Conservation (phyloP, 2,329 filamentous ascomycete species). For the Penicillium sumatraense region DNA sequence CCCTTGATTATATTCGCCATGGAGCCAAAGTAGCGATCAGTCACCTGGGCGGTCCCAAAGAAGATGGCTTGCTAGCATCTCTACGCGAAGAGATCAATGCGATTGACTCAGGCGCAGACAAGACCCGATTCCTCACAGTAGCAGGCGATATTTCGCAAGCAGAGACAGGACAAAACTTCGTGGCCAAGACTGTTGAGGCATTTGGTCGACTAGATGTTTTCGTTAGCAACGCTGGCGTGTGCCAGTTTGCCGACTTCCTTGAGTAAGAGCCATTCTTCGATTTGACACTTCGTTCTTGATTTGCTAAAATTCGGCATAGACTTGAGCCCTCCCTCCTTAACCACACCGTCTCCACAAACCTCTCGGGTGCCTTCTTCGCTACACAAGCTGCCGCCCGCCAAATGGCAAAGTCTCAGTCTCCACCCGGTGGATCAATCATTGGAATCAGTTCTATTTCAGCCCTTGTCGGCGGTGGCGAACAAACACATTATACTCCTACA, state of each 20-base stretch:
- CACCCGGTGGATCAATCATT: slow-evolving; percentile 76
- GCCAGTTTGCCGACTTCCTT: slow-evolving; percentile 85
- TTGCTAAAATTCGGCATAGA: slow-evolving; percentile 27
- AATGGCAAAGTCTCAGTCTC: slow-evolving; percentile 74
- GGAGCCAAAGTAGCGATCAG: slow-evolving; percentile 81
- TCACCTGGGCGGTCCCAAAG: slow-evolving; percentile 62
- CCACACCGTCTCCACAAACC: slow-evolving; percentile 76
- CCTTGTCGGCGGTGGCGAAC: slow-evolving; percentile 69
- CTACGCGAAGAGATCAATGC: slow-evolving; percentile 36
- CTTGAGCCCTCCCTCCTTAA: slow-evolving; percentile 72
- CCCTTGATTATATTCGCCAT: slow-evolving; percentile 76
- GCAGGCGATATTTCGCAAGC: slow-evolving; percentile 78
- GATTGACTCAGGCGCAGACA: slow-evolving; percentile 28
- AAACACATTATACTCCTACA: slow-evolving; percentile 87
- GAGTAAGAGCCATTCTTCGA: slow-evolving; percentile 52
- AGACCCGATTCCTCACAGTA: slow-evolving; percentile 64
- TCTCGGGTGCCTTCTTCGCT: slow-evolving; percentile 86
- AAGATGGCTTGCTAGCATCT: slow-evolving; percentile 34
- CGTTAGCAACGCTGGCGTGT: slow-evolving; percentile 87
- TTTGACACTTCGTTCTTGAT: neutral
- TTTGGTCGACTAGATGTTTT: slow-evolving; percentile 71
- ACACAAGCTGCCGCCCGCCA: slow-evolving; percentile 83
- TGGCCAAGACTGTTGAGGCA: slow-evolving; percentile 65
- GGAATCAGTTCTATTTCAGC: slow-evolving; percentile 48
- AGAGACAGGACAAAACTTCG: slow-evolving; percentile 70